Base-by-base conservation (phyloP, 352 stramenopile species). In the Phytophthora idaei region DNA sequence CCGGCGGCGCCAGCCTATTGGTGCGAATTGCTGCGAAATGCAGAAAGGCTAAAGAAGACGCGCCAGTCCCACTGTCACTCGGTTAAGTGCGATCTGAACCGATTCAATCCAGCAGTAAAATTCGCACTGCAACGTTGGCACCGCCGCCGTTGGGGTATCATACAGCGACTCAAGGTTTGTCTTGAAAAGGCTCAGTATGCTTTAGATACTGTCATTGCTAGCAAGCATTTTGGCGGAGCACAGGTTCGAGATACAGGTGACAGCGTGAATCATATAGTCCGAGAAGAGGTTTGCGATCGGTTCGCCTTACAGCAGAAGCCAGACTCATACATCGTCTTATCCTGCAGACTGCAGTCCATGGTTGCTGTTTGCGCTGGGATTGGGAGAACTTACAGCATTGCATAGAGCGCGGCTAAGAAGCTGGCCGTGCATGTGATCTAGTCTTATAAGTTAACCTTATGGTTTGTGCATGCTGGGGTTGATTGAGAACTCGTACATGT, bases 51-150 rank as follows among this genome's bases (percentile, higher is more conserved):
- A 63, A 69, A 65, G 62, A 64, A 58, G 62, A 68, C 59, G 65
- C 64, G 60, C 32, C 15, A 12, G 57, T 68, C 44, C 57, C 44
- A 69, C 68, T 66, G 41, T 69, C 10, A 51, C 15, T 17, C 39
- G 44, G 45, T 25, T 71, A 75, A 71, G 57, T 76, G 37, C 68
- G 66, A 66, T 28, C 41, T 68, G 58, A 72, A 63, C 45, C 36
- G 55, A 73, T 68, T 53, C 49, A 58, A 61, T 64, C 47, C 55
- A 64, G 54, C 54, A 46, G 39, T 37, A 54, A 51, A 51, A 55
- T 55, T 17, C 25, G 46, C 25, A 39, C 37, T 49, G 32, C 60
- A 55, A 54, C 47, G 44, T 42, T 7, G 34, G 36, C 46, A 46
- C 49, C 14, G 41, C 41, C 21, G n/a, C 3, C 44, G 28, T 21